Base-by-base conservation (phyloP, 1,139 yeast genomes). In the Sugiyamaella pinicola region DNA sequence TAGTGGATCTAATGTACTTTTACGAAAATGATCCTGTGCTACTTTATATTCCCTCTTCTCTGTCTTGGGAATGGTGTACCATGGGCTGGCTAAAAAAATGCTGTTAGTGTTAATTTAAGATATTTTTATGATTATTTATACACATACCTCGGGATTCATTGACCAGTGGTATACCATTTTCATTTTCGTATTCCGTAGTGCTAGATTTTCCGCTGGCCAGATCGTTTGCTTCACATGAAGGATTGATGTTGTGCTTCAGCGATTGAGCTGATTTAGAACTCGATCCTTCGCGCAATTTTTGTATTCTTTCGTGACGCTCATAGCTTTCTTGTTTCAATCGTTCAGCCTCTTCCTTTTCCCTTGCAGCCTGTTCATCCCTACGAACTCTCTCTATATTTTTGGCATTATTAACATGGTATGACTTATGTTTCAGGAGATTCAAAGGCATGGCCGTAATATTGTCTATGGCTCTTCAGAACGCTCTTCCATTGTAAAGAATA, bases 331-430 rank as follows among this genome's bases (percentile, higher is more conserved):
- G 38, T 9, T 37, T 50, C 41, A 43, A 46, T 15, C 49, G 57
- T 21, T 50, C 53, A 3, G 37, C 53, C 35, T 56, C 58, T 12
- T 56, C 57, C 37, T 51, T 45, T 43, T 47, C 57, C 22, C 49
- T 51, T 9, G 68, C 69, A 26, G 46, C 51, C 13, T 51, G 62
- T 50, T 67, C 70, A 46, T 67, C 70, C n/a, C 64, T 55, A 18
- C 57, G 46, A 1, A 67, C 70, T n/a, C 66, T 60, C 47, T 58
- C 70, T 9, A 66, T 57, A 34, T 66, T 67, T 13, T 52, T 58
- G n/a, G 58, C 48, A 29, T 57, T 64, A 55, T 63, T 52, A n/a
- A 67, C 70, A 57, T 67, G 64, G 54, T 67, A 67, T 21, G 69
- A 64, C 52, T 67, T 67, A 54, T 67, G 69, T 35, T 62, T 60